These are phyloP conservation scores for Magnolia officinalis DNA, from an alignment of 164 flowering plant species.

Conservation along the genomic window DNA sequence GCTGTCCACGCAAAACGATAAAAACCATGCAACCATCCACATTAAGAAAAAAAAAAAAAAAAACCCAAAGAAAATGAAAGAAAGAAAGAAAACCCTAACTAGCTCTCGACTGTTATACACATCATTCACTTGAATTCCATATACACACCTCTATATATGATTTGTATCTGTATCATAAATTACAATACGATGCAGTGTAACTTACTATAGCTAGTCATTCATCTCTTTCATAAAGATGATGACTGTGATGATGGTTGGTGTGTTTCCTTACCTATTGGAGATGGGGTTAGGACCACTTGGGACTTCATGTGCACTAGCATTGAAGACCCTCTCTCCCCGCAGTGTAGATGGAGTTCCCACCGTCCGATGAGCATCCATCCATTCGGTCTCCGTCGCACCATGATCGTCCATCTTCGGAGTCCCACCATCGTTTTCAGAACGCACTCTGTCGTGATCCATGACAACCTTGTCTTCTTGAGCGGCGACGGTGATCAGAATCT, in stretches of 20 bases:
- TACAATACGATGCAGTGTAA: background rate
- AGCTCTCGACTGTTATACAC: background rate
- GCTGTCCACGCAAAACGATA: background rate
- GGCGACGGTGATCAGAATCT: background rate
- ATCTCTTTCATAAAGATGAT: background rate
- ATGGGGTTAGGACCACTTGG: constrained; percentile 91
- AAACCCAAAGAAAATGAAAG: background rate
- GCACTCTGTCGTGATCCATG: constrained; percentile 6
- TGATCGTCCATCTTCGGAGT: background rate
- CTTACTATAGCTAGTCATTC: background rate
- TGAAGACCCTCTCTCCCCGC: constrained; percentile 22
- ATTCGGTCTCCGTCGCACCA: background rate
- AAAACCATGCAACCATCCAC: background rate
- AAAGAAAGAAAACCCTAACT: background rate
- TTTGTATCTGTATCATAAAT: background rate
- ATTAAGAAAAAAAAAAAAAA: background rate
- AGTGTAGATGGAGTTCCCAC: background rate
- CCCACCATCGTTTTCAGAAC: too few species aligned
- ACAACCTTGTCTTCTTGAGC: background rate
- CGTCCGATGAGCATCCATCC: background rate
- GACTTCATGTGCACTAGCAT: constrained; percentile 65
- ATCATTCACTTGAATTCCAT: background rate
- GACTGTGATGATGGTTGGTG: background rate
- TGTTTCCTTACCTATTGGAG: constrained; percentile 26
- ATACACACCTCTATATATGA: background rate